These are phyloP conservation scores for Malassezia equina DNA, from an alignment of 1,284 basidiomycete species.

Conservation along the genomic window DNA sequence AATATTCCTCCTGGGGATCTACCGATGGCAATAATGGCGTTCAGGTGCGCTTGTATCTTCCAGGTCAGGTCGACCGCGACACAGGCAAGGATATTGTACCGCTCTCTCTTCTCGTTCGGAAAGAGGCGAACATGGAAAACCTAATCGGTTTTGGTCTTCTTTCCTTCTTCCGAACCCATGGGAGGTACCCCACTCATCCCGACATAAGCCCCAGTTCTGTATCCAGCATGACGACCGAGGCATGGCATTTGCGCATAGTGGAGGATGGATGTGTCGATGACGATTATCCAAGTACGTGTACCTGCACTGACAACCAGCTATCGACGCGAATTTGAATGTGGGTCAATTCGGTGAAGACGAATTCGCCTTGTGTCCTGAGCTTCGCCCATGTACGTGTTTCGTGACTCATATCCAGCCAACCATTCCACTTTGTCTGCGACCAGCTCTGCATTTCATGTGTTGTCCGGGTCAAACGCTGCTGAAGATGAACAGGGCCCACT, in stretches of 20 bases:
- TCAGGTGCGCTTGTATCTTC: conserved; percentile 74
- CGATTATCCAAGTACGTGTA: conserved; percentile 64
- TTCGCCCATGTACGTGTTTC: background rate
- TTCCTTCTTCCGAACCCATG: conserved; percentile 67
- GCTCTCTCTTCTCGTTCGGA: conserved; percentile 55
- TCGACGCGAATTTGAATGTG: conserved; percentile 74
- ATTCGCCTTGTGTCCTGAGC: conserved; percentile 62
- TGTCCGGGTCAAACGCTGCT: background rate
- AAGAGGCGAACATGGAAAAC: conserved; percentile 86
- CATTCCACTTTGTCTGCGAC: background rate
- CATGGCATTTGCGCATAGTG: conserved; percentile 89
- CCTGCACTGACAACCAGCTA: conserved; percentile 52
- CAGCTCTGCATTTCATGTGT: background rate
- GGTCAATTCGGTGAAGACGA: conserved; percentile 82
- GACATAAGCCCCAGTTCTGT: conserved; percentile 54
- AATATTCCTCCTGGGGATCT: background rate
- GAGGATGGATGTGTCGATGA: conserved; percentile 98
- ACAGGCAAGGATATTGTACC: background rate
- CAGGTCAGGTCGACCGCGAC: conserved; percentile 42
- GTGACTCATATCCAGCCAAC: background rate
- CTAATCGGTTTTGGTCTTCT: conserved; percentile 85
- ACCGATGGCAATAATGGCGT: conserved; percentile 48
- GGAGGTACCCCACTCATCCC: conserved; percentile 60
- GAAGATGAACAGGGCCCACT: background rate
- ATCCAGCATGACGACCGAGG: conserved; percentile 62